Percentiles rank a stretch among this genome's conserved stretches.
phyloP scores from a whole-genome alignment of 2,329 filamentous ascomycete species.

The Hyphodiscus sp. region DNA sequence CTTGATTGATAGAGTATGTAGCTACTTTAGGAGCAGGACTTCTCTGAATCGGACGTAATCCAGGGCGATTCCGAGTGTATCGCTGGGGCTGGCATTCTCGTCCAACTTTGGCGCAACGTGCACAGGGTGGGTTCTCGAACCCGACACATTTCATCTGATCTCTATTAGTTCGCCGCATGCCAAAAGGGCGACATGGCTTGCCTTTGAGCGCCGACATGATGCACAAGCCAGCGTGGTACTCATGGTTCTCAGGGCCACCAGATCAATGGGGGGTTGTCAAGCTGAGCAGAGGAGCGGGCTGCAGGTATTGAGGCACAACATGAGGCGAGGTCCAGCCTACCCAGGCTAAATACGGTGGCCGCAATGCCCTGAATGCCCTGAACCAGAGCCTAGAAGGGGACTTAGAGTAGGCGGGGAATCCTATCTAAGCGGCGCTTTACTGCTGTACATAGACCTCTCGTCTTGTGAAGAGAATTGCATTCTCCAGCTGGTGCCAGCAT shows the following conservation, averaged over 20 bases:
- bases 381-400: too few relatives aligned
- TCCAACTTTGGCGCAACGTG: constrained; percentile 6
- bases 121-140: constrained; percentile 5
- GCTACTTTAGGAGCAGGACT: neutral
- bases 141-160: constrained; percentile 11
- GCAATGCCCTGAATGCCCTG: too few relatives aligned
- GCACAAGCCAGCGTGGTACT: neutral
- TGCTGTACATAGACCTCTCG: too few relatives aligned
- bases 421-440: too few relatives aligned
- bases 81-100: constrained; percentile 4
- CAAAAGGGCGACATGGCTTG: neutral
- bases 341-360: too few relatives aligned
- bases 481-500: too few relatives aligned
- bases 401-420: too few relatives aligned
- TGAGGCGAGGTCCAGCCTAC: too few relatives aligned
- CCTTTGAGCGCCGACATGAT: neutral
- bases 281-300: too few relatives aligned
- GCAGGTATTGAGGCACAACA: too few relatives aligned
- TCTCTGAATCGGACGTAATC: neutral
- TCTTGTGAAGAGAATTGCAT: too few relatives aligned
- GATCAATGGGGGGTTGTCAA: too few relatives aligned
- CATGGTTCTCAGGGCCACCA: neutral
- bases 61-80: neutral
- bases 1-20: neutral
- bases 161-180: neutral